Conservation (phyloP, 768 basidiomycete genomes). For the Hygrophorus pudorinus region DNA sequence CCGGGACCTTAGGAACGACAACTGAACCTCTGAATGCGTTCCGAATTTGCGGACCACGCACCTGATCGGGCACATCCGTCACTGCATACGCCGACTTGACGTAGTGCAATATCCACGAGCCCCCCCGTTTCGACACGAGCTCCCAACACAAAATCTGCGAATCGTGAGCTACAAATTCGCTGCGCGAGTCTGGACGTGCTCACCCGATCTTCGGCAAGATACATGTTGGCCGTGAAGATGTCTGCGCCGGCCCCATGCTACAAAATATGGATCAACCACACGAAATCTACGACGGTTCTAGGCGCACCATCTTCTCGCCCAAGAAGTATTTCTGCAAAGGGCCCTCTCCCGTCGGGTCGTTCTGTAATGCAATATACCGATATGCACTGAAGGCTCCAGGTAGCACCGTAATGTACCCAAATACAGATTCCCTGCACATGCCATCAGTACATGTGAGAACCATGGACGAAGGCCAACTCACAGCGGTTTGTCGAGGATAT, state of each 20-base stretch:
- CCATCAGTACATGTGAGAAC: background rate
- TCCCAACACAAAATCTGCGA: constrained; percentile 90
- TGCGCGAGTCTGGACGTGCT: constrained; percentile 14
- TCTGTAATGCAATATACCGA: constrained; percentile 84
- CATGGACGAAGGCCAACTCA: constrained; percentile 17
- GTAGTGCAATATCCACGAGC: constrained; percentile 89
- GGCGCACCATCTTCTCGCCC: constrained; percentile 79
- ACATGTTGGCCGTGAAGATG: constrained; percentile 96
- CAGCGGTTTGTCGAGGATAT: constrained; percentile 87
- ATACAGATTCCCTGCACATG: constrained; percentile 54
- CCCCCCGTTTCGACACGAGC: constrained; percentile 87
- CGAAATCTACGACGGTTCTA: background rate
- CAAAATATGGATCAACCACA: background rate
- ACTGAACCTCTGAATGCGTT: background rate
- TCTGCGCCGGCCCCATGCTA: constrained; percentile 77
- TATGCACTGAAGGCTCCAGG: constrained; percentile 92
- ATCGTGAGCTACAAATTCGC: constrained; percentile 1
- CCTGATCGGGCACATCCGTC: constrained; percentile 90
- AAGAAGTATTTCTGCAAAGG: constrained; percentile 94
- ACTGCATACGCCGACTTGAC: constrained; percentile 91
- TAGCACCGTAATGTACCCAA: constrained; percentile 91
- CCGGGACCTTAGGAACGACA: constrained; percentile 52
- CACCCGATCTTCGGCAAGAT: constrained; percentile 82
- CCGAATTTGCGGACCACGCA: constrained; percentile 17
- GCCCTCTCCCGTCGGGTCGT: constrained; percentile 73